Conservation (phyloP, 176 grass and related monocot genomes). For the Eragrostis curvula region DNA sequence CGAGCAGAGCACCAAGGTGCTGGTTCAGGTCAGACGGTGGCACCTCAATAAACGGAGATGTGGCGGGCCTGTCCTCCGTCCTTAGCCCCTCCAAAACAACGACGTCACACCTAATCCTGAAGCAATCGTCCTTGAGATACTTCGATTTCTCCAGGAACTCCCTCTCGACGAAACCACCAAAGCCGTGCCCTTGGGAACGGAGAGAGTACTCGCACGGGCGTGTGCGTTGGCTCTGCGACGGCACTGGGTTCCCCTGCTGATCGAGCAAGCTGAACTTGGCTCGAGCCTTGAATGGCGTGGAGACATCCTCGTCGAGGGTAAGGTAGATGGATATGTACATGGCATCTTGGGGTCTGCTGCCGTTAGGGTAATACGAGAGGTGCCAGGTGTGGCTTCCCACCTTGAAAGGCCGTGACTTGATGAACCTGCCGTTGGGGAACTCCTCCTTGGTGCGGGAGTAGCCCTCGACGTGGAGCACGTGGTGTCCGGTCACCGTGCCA, state of each 20-base stretch:
- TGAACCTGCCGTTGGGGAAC: not conserved
- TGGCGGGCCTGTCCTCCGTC: not conserved
- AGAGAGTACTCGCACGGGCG: not conserved
- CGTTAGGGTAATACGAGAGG: not conserved
- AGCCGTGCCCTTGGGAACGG: not conserved
- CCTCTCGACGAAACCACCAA: not conserved
- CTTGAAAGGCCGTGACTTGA: not conserved
- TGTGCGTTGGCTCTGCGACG: not conserved
- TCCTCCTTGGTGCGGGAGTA: not conserved
- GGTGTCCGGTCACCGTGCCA: not conserved
- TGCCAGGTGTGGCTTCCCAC: not conserved
- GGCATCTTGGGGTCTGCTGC: not conserved
- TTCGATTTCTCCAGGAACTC: slow-evolving; percentile 25
- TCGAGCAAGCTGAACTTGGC: slow-evolving; percentile 30
- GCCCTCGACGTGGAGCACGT: not conserved
- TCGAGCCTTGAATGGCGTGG: not conserved
- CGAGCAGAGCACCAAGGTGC: slow-evolving; percentile 34
- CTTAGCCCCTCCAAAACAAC: not conserved
- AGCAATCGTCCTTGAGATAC: slow-evolving; percentile 16
- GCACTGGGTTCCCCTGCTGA: not conserved
- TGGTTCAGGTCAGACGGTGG: slow-evolving; percentile 23
- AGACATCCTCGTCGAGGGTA: not conserved
- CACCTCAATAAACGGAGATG: not conserved
- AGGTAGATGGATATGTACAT: not conserved
- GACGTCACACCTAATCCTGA: slow-evolving; percentile 30